A percentile compares a stretch with the other conserved stretches of the same genome.
Conservation (phyloP, 1,284 basidiomycete genomes). For the Pyrrhoderma lamaoense region DNA sequence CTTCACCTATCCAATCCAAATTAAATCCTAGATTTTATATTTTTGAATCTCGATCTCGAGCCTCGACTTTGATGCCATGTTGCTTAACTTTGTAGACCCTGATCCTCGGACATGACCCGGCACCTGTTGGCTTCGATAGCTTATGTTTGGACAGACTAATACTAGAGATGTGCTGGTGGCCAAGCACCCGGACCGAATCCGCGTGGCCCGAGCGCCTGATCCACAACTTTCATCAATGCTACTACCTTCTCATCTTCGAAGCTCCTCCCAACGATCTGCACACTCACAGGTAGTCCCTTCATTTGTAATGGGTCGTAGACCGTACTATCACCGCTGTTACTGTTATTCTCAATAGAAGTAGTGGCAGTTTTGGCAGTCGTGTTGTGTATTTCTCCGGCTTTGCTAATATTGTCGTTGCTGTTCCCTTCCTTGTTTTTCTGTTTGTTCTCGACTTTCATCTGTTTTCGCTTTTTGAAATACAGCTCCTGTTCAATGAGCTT, state of each 20-base stretch:
- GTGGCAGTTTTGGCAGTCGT: too few species aligned
- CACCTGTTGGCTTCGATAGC: background rate
- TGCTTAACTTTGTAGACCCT: too few species aligned
- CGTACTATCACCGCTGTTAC: constrained; percentile 22
- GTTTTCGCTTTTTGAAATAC: constrained; percentile 46
- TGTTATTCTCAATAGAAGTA: too few species aligned
- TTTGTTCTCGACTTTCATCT: too few species aligned
- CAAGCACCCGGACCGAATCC: constrained; percentile 44
- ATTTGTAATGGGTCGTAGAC: constrained; percentile 68
- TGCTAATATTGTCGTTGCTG: too few species aligned
- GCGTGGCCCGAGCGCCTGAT: constrained; percentile 52
- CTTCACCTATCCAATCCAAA: too few species aligned
- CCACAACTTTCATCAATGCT: constrained; percentile 75
- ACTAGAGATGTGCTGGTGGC: background rate
- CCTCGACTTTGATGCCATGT: too few species aligned
- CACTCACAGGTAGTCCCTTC: constrained; percentile 74
- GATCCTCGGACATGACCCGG: background rate
- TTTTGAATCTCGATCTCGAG: too few species aligned
- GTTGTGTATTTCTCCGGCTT: too few species aligned
- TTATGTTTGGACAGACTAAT: background rate
- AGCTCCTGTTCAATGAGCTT: constrained; percentile 49
- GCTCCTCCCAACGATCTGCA: constrained; percentile 73
- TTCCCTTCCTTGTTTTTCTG: too few species aligned
- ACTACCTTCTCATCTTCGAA: constrained; percentile 88
- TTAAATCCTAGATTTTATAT: too few species aligned